Evolutionary conservation across 2,329 filamentous ascomycete genomes (phyloP).

Genomic region (Xylariaceae sp.): DNA sequence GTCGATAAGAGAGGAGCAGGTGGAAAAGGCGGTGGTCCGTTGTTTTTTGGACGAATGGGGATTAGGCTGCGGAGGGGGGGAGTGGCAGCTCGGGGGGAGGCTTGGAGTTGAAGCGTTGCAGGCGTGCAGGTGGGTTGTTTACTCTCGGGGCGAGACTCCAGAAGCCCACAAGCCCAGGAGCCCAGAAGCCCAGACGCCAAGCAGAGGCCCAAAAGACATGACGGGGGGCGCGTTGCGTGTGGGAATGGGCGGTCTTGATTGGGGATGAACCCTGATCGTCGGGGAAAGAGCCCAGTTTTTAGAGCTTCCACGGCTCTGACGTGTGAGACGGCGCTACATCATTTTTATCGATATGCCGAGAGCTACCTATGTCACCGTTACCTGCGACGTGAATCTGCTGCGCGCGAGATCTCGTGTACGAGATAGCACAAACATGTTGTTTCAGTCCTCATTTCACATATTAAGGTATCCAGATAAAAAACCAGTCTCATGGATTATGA

Average conservation of each 20-base stretch:
- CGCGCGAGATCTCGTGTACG: too few relatives aligned
- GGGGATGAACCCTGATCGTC: constrained; percentile 9
- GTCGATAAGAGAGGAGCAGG: neutral
- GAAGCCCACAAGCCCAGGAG: too few relatives aligned
- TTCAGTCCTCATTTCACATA: too few relatives aligned
- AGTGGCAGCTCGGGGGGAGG: neutral
- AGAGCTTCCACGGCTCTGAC: neutral
- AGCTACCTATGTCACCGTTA: too few relatives aligned
- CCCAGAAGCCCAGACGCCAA: too few relatives aligned
- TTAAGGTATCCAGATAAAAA: too few relatives aligned
- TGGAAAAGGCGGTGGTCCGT: constrained; percentile 10
- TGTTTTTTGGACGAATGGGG: constrained; percentile 15
- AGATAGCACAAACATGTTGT: too few relatives aligned
- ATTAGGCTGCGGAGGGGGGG: constrained; percentile 3
- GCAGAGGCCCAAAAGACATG: neutral
- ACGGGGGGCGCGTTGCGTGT: constrained; percentile 3
- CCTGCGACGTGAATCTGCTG: too few relatives aligned
- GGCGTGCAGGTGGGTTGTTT: constrained; percentile 12
- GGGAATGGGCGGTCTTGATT: neutral
- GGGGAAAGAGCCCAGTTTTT: neutral
- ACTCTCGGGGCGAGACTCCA: constrained; percentile 1
- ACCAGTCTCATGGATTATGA: too few relatives aligned
- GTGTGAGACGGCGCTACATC: neutral
- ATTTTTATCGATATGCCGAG: too few relatives aligned
- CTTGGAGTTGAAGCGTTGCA: neutral